phyloP scores from a whole-genome alignment of 257 asterid species.

The Salvia miltiorrhiza region DNA sequence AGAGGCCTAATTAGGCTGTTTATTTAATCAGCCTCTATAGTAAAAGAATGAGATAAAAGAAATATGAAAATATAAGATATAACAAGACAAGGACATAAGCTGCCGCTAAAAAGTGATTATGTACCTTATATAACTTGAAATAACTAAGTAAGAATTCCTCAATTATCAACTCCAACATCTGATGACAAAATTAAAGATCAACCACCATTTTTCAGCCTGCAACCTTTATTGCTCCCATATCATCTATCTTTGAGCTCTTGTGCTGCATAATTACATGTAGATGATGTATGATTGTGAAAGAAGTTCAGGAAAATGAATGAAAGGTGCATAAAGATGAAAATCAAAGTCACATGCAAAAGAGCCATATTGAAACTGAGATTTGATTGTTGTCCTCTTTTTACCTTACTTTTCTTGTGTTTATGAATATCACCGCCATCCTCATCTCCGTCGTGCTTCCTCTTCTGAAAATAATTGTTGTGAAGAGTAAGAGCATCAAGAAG shows the following conservation, averaged over 20 bases:
- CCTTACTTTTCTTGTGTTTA: slow-evolving; percentile 65
- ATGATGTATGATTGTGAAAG: slow-evolving; percentile 28
- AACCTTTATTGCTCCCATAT: slow-evolving; percentile 83
- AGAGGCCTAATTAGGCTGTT: slow-evolving; percentile 13
- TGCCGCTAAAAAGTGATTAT: slow-evolving; percentile 32
- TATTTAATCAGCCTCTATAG: slow-evolving; percentile 3
- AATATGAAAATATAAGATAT: slow-evolving; percentile 1
- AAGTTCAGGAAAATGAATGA: neutral
- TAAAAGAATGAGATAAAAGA: slow-evolving; percentile 22
- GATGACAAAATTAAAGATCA: slow-evolving; percentile 50
- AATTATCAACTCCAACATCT: slow-evolving; percentile 63
- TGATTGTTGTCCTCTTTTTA: slow-evolving; percentile 20
- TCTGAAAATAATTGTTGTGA: slow-evolving; percentile 34
- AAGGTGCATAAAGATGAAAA: slow-evolving; percentile 7
- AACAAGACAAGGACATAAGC: slow-evolving; percentile 22
- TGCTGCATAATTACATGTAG: slow-evolving; percentile 63
- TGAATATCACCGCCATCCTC: slow-evolving; percentile 46
- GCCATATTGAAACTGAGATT: slow-evolving; percentile 6
- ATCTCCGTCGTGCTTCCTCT: slow-evolving; percentile 61
- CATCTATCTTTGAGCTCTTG: slow-evolving; percentile 91
- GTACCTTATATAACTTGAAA: slow-evolving; percentile 66
- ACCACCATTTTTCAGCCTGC: slow-evolving; percentile 69
- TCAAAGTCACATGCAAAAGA: slow-evolving; percentile 13
- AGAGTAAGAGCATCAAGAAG: slow-evolving; percentile 3
- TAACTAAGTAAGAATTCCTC: slow-evolving; percentile 52